Conservation (phyloP, 768 basidiomycete genomes). For the Kwoniella heveanensis region DNA sequence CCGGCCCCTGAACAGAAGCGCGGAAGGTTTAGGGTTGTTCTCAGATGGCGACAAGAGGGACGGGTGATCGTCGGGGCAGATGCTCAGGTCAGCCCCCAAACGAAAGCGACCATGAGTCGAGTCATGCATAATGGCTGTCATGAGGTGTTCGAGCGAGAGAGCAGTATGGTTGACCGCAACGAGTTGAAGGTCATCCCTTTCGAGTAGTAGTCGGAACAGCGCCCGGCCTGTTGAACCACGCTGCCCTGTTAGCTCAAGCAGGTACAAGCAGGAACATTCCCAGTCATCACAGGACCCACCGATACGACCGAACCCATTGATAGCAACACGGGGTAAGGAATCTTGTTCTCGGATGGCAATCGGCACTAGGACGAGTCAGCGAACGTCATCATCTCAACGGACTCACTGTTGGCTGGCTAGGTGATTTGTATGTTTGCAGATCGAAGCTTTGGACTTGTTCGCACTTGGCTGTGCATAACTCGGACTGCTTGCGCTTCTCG, state of each 20-base stretch:
- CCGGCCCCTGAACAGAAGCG: conserved; percentile 36
- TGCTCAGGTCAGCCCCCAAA: conserved; percentile 35
- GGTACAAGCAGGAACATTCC: too few relatives aligned
- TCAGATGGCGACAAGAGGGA: conserved; percentile 26
- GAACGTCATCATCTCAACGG: too few relatives aligned
- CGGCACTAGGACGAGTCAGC: conserved; percentile 5
- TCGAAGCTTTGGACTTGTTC: too few relatives aligned
- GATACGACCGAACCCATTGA: conserved; percentile 57
- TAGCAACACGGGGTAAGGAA: conserved; percentile 34
- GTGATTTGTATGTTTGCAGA: conserved; percentile 1
- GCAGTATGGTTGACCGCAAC: conserved; percentile 58
- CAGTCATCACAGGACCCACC: conserved; percentile 37
- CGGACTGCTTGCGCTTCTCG: background rate
- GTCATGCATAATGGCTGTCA: conserved; percentile 55
- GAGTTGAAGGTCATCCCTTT: conserved; percentile 33
- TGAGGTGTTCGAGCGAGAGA: conserved; percentile 49
- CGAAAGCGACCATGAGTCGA: conserved; percentile 53
- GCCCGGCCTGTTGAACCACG: conserved; percentile 32
- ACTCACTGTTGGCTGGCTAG: conserved; percentile 2
- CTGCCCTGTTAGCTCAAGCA: too few relatives aligned
- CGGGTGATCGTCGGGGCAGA: conserved; percentile 37
- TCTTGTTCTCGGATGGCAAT: conserved; percentile 10
- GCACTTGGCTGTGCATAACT: background rate
- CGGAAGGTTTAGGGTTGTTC: conserved; percentile 40
- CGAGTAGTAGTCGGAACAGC: conserved; percentile 29